Evolutionary conservation across 1,139 yeast species (phyloP).

Genomic region (Scheffersomyces segobiensis): DNA sequence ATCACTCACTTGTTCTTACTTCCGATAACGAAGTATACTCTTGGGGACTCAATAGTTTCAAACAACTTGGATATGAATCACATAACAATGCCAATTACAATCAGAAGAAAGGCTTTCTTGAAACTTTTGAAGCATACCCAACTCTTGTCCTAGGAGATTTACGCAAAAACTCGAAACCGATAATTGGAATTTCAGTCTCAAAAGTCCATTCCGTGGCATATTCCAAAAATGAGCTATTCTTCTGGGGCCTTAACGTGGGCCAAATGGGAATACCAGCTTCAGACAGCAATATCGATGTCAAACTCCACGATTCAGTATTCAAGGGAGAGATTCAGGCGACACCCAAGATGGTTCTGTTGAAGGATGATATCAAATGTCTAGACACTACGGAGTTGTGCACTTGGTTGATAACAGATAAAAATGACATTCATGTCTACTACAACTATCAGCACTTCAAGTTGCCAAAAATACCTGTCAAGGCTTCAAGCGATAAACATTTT

Average conservation of each 20-base stretch:
- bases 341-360: slow-evolving; percentile 49
- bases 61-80: slow-evolving; percentile 64
- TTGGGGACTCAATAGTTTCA: slow-evolving; percentile 75
- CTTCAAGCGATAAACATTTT: slow-evolving; percentile 42
- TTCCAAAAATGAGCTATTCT: slow-evolving; percentile 49
- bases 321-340: slow-evolving; percentile 36
- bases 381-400: slow-evolving; percentile 74
- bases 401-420: slow-evolving; percentile 56
- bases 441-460: slow-evolving; percentile 57
- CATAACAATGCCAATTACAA: slow-evolving; percentile 14
- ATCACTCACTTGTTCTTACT: slow-evolving; percentile 63
- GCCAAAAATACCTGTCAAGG: slow-evolving; percentile 38
- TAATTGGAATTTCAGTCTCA: slow-evolving; percentile 66
- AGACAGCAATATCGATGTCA: slow-evolving; percentile 23
- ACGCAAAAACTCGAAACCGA: slow-evolving; percentile 24
- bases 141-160: slow-evolving; percentile 51
- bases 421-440: slow-evolving; percentile 64
- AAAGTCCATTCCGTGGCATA: slow-evolving; percentile 70
- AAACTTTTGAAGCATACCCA: slow-evolving; percentile 49
- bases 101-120: slow-evolving; percentile 18
- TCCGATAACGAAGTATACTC: slow-evolving; percentile 55
- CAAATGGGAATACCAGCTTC: slow-evolving; percentile 66
- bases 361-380: slow-evolving; percentile 56
- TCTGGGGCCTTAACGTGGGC: slow-evolving; percentile 87
- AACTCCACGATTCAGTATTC: slow-evolving; percentile 25